Conservation (phyloP, 2,329 filamentous ascomycete genomes). For the Pseudogymnoascus sp. region DNA sequence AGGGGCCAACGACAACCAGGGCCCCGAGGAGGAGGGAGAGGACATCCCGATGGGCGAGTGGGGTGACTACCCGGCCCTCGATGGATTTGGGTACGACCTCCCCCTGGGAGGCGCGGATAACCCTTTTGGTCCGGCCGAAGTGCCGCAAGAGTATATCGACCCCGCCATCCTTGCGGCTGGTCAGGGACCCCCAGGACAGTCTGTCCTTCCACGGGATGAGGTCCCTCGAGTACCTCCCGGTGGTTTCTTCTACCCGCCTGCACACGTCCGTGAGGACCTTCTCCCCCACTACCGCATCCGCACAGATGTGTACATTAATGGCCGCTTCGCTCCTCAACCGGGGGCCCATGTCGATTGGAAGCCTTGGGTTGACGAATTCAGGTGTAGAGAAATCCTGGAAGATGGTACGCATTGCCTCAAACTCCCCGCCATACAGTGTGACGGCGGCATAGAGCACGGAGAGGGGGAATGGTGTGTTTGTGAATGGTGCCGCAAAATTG, state of each 20-base stretch:
- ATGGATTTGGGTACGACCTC: not conserved
- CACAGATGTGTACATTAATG: not conserved
- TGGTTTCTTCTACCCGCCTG: not conserved
- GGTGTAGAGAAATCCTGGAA: not conserved
- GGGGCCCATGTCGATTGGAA: not conserved
- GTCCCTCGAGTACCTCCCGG: not conserved
- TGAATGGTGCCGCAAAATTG: not conserved
- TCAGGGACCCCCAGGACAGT: not conserved
- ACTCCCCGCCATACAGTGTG: not conserved
- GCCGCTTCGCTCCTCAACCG: not conserved
- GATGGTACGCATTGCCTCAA: not conserved
- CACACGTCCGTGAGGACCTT: not conserved
- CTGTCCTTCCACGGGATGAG: not conserved
- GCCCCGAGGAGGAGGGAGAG: not conserved
- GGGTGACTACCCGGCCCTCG: not conserved
- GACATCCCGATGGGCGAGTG: not conserved
- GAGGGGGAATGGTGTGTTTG: not conserved
- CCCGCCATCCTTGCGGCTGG: not conserved
- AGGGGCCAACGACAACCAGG: not conserved
- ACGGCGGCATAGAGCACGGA: not conserved
- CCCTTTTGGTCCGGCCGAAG: not conserved
- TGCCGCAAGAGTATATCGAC: not conserved
- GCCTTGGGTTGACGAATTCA: not conserved
- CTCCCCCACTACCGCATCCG: not conserved
- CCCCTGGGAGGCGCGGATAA: not conserved